These are phyloP conservation scores for Glarea lozoyensis DNA, from an alignment of 495 filamentous ascomycete genomes.

Conservation along the genomic window DNA sequence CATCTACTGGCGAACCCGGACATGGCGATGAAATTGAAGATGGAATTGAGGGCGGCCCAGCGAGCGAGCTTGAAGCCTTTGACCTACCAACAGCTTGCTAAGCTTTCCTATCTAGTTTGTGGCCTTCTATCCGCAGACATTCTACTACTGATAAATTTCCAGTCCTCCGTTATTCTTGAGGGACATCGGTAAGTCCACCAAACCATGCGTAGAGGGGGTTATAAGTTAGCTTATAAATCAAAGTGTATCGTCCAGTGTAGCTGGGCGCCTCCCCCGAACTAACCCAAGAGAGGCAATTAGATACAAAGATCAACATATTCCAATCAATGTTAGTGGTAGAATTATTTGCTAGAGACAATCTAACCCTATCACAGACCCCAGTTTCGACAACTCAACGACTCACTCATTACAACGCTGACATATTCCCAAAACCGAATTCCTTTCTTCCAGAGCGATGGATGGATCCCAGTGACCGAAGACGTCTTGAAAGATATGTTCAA, in stretches of 20 bases:
- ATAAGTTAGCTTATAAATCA: background rate
- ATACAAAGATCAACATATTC: conserved; percentile 14
- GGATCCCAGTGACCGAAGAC: conserved; percentile 21
- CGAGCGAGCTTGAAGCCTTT: conserved; percentile 11
- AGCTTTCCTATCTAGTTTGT: conserved; percentile 22
- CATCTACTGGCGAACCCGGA: conserved; percentile 24
- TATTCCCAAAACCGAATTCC: conserved; percentile 30
- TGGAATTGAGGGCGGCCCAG: conserved; percentile 22
- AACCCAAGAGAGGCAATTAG: conserved; percentile 9
- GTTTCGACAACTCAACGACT: conserved; percentile 10
- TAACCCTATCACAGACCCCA: conserved; percentile 3
- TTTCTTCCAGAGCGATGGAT: conserved; percentile 40
- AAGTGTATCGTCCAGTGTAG: conserved; percentile 13
- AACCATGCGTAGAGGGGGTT: conserved; percentile 3
- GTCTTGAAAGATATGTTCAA: conserved; percentile 34
- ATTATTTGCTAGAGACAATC: background rate
- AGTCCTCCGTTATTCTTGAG: conserved; percentile 7
- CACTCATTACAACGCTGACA: conserved; percentile 15
- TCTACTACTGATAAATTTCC: too few relatives aligned
- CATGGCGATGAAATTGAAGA: conserved; percentile 17
- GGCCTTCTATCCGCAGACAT: too few relatives aligned
- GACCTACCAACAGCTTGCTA: conserved; percentile 17
- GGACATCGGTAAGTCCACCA: conserved; percentile 7
- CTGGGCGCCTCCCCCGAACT: conserved; percentile 16
- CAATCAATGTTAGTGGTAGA: conserved; percentile 5